Base-by-base conservation (phyloP, 2,329 filamentous ascomycete genomes). In the Dendryphion nanum region DNA sequence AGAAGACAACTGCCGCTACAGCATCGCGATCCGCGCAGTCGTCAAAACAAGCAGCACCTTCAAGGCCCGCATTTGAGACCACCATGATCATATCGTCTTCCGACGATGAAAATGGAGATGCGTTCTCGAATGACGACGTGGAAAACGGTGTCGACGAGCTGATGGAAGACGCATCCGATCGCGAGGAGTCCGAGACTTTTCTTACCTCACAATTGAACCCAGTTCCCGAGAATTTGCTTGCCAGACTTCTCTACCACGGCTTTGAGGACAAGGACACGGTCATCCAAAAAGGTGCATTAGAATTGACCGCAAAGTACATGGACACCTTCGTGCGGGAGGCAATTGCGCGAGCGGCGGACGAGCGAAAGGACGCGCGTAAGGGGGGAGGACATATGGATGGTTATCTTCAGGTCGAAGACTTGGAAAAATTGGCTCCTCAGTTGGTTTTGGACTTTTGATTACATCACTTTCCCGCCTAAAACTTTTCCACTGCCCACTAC, bases 291-390 rank as follows among this genome's bases (percentile, higher is more conserved):
- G 63, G 61, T 21, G 61, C 51, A 4, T 87, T 90, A 61, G 76
- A 72, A 5, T 79, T 89, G 1, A 78, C 90, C 41, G 85, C 82
- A 12, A 89, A 85, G 68, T 97, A 97, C 62, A 77, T 96, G 66
- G 89, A 96, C 65, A 80, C 91, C 0, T 97, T 96, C 68, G 85
- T 95, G 37, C 77, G 86, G 45, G 91, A 97, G 70, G 88, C 89
- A 1, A 82, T 97, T 60, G 88, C 89, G 13, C 71, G 91, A 57
- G 83, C 87, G 26, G 79, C 82, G 7, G 81, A 82, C 41, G 85
- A 88, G 71, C 83, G 84, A 59, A 72, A 63, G 28, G 67, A 73
- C 64, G 63, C 64, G 21, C 62, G 47, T n/a, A 54, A 58, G 38
- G 42, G 53, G 35, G 47, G 56, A 40, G 42, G 62, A 44, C 45